Evolutionary conservation across 257 asterid species (phyloP), one percentile per base, ranked within the genome.

Genomic region (Plectranthus barbatus): DNA sequence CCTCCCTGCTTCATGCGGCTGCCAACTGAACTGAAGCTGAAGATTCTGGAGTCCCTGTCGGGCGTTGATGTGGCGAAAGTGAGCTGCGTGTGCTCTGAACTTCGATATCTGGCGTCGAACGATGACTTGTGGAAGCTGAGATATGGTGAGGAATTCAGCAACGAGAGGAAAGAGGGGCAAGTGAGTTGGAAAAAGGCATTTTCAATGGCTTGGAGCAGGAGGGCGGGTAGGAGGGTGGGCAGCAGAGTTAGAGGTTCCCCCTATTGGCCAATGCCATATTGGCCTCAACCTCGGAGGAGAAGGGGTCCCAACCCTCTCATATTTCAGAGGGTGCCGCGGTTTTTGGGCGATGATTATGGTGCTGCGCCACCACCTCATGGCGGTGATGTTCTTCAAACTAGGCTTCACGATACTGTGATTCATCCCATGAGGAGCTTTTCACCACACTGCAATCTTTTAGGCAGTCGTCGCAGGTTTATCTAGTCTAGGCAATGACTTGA

Each of bases 1-100:
- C 99, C 96, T 24, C 87, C 96, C 0, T 93, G 99, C 80, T 90
- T 93, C 58, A 74, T 66, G 65, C 75, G 85, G 4, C 88, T 90
- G 3, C 96, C 95, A 0, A 82, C 86, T 56, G 99, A 87, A 4
- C 88, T 93, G 0, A 87, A 87, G 81, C 51, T 87, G 80, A 81
- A 77, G 42, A 80, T 93, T 42, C 54, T 93, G 74, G 96, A 90
- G 44, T 75, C 62, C 31, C 61, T 90, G 44, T 77, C 87, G 2
- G 96, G 94, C n/a, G 83, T 59, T 33, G 92, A 90, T 9, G 15
- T 90, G 46, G 99, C 94, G 0, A 85, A 64, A 71, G 72, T 67
- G 52, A 75, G 90, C 64, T 82, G 87, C 40, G 77, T 69, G 67
- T 80, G 91, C 52, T 78, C 85, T 0, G 96, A 90, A 59, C 36